A percentile compares a stretch with the other conserved stretches of the same genome.
These are phyloP conservation scores for Fusarium coffeatum DNA, from an alignment of 2,329 filamentous ascomycete genomes.

Conservation along the genomic window DNA sequence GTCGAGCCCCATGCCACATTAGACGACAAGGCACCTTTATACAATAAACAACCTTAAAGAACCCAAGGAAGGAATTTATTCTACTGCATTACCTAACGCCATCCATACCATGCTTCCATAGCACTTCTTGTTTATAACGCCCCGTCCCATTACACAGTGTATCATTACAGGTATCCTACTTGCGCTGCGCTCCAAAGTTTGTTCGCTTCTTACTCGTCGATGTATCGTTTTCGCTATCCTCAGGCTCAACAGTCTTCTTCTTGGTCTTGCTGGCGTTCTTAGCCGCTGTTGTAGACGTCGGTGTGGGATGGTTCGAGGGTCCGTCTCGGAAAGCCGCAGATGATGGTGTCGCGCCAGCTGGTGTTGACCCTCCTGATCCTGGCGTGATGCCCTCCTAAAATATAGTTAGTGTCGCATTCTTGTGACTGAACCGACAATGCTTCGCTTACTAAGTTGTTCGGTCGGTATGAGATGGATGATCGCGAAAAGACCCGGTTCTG, in stretches of 20 bases:
- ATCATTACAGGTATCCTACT: conserved; percentile 48
- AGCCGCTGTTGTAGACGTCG: conserved; percentile 62
- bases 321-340: conserved; percentile 65
- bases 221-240: conserved; percentile 71
- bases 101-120: conserved; percentile 8
- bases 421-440: neutral
- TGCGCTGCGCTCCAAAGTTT: conserved; percentile 67
- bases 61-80: neutral
- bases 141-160: neutral
- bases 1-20: neutral
- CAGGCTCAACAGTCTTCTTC: conserved; percentile 59
- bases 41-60: neutral
- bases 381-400: conserved; percentile 43
- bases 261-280: conserved; percentile 63
- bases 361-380: conserved; percentile 54
- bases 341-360: conserved; percentile 57
- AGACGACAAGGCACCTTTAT: neutral
- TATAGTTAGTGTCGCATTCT: conserved; percentile 12
- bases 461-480: conserved; percentile 71
- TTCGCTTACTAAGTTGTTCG: conserved; percentile 52
- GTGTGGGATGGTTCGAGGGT: conserved; percentile 65
- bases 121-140: conserved; percentile 13
- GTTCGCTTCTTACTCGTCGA: conserved; percentile 66
- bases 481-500: conserved; percentile 79
- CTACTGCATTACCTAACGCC: conserved; percentile 20